These are phyloP conservation scores for Penicillium paxilli DNA, from an alignment of 495 filamentous ascomycete species.

Conservation along the genomic window DNA sequence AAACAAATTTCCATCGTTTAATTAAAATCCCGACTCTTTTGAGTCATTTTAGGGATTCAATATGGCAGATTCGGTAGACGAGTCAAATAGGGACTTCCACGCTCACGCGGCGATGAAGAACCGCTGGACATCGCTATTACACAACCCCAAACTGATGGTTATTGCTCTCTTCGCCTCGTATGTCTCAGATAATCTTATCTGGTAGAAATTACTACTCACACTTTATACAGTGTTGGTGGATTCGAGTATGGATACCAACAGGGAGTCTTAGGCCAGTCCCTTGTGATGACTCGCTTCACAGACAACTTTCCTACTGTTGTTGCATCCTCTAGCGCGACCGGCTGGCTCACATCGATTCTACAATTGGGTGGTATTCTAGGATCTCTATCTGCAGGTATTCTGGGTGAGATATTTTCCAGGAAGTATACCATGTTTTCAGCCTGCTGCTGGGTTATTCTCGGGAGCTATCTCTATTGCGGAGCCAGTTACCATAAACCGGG, in stretches of 20 bases:
- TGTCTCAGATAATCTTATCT: neutral
- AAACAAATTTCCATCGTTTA: neutral
- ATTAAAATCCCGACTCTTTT: neutral
- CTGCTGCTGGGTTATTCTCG: constrained; percentile 67
- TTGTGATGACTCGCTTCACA: constrained; percentile 43
- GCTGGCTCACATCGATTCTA: constrained; percentile 57
- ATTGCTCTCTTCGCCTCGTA: neutral
- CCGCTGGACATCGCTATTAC: neutral
- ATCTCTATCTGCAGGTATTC: constrained; percentile 54
- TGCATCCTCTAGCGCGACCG: constrained; percentile 35
- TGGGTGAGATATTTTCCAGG: constrained; percentile 65
- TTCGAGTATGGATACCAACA: constrained; percentile 51
- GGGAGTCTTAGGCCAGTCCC: constrained; percentile 41
- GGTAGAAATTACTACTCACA: neutral
- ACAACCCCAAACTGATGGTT: neutral
- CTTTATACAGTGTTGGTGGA: constrained; percentile 33
- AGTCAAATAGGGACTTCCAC: neutral
- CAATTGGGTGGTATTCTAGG: constrained; percentile 71
- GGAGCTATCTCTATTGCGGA: constrained; percentile 53
- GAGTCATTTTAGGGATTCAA: neutral
- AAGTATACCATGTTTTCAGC: constrained; percentile 70
- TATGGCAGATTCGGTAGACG: neutral
- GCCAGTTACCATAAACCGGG: constrained; percentile 60
- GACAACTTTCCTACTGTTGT: constrained; percentile 43
- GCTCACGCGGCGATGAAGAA: neutral